Evolutionary conservation across 306 rosid species (phyloP), one percentile per base, ranked within the genome.

Genomic region (Mimosa pudica): DNA sequence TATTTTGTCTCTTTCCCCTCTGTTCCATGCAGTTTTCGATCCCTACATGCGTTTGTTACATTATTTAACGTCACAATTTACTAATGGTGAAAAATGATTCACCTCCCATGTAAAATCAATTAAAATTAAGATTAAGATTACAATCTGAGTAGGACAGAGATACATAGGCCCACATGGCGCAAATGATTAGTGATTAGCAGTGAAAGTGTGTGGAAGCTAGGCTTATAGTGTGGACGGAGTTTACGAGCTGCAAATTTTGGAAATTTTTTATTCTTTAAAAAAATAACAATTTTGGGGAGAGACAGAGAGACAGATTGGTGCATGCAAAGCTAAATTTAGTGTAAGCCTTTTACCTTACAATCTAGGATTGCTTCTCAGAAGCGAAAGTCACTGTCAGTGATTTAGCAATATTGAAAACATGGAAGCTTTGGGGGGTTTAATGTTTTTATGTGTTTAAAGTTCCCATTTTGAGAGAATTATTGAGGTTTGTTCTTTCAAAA

Each of bases 271-370:
- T 24, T 24, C 30, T 24, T 32, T 49, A 49, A 49, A 47, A 52
- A 46, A 68, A 12, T 1, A 11, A 48, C 52, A 48, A 12, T 48
- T 55, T 36, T 58, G 45, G 70, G 36, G 20, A 24, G 54, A 48
- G 75, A 70, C 83, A 75, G 20, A 68, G 46, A 0, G 64, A 82
- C 63, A 36, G 66, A 51, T 52, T 64, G 83, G 49, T 65, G 70
- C 86, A 68, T 82, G 88, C 82, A 84, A 76, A 76, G 41, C 63
- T 74, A 42, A 75, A 68, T 77, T 76, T 16, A 62, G 54, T 61
- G 52, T 18, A 47, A 73, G 52, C 24, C 33, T 47, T 55, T 69
- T 36, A 78, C 64, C 78, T 81, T 75, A 48, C 69, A 74, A 1
- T 61, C 79, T 57, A 73, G 38, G 16, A 45, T 68, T 70, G 76